Percentiles rank a stretch among this genome's conserved stretches.
Conservation (phyloP, 352 stramenopile species). For the Peronospora farinosa region DNA sequence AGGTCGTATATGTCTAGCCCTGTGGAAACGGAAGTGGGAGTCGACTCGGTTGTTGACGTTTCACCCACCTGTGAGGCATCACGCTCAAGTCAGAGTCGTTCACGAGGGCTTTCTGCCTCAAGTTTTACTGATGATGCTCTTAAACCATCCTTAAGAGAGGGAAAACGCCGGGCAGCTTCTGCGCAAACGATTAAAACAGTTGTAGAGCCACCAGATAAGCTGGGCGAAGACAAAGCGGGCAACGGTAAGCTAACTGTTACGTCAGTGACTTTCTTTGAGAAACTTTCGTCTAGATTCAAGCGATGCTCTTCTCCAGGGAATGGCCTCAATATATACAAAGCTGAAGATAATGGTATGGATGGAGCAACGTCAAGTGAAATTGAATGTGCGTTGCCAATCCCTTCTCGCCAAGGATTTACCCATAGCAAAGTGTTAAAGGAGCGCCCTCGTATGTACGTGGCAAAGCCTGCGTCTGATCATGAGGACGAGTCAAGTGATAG, state of each 20-base stretch:
- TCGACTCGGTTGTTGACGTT: not conserved
- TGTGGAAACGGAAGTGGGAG: conserved; percentile 1
- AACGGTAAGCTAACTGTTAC: conserved; percentile 29
- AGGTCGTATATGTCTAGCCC: conserved; percentile 12
- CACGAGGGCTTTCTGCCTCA: conserved; percentile 30
- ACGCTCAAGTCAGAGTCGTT: conserved; percentile 24
- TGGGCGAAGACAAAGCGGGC: conserved; percentile 30
- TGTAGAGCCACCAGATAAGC: conserved; percentile 22
- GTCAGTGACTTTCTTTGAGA: conserved; percentile 79
- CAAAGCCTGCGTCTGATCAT: conserved; percentile 49
- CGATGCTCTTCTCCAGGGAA: conserved; percentile 48
- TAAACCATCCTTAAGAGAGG: conserved; percentile 24
- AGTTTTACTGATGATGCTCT: conserved; percentile 24
- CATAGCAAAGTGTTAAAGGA: conserved; percentile 49
- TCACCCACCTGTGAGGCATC: conserved; percentile 14
- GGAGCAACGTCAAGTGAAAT: conserved; percentile 8
- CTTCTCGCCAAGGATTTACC: conserved; percentile 18
- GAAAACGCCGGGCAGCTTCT: conserved; percentile 33
- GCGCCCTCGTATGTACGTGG: conserved; percentile 74
- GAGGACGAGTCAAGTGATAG: conserved; percentile 84
- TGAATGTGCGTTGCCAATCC: conserved; percentile 25
- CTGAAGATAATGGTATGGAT: conserved; percentile 22
- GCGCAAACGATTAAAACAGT: conserved; percentile 28
- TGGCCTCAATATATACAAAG: conserved; percentile 15
- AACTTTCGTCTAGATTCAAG: conserved; percentile 80